phyloP scores from a whole-genome alignment of 2,329 filamentous ascomycete species.

The Aspergillus tanneri region DNA sequence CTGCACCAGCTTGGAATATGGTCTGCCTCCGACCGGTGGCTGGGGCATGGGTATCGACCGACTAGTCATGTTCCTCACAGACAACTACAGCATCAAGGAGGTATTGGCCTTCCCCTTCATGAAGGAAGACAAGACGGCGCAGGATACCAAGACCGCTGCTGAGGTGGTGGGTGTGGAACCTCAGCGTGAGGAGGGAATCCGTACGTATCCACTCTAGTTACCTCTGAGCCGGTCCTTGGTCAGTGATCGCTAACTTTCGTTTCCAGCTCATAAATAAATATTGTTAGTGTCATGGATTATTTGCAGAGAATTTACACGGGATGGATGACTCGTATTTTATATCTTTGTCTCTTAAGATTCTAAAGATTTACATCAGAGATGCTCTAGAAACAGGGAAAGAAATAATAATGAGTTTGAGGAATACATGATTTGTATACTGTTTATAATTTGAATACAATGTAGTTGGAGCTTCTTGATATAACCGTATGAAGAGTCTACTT shows the following conservation, averaged over 20 bases:
- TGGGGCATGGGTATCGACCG: conserved; percentile 97
- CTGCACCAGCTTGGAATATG: conserved; percentile 84
- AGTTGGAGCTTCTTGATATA: too few species aligned
- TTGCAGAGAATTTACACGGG: background rate
- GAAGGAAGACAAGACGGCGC: conserved; percentile 72
- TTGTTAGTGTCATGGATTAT: background rate
- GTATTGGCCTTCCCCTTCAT: conserved; percentile 97
- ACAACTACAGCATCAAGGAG: conserved; percentile 95
- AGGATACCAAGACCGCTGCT: conserved; percentile 53
- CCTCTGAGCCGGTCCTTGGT: conserved; percentile 7
- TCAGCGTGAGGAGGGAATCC: conserved; percentile 60
- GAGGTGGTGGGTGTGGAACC: conserved; percentile 63
- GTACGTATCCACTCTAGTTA: conserved; percentile 32
- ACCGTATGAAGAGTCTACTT: too few species aligned
- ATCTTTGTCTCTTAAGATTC: conserved; percentile 23
- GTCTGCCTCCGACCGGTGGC: conserved; percentile 88
- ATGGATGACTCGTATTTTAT: conserved; percentile 14
- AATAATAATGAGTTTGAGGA: background rate
- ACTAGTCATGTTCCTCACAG: conserved; percentile 90
- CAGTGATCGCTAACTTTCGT: conserved; percentile 22
- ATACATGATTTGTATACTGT: background rate
- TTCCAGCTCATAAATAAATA: conserved; percentile 36
- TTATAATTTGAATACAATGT: background rate
- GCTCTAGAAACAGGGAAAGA: background rate
- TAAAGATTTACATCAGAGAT: conserved; percentile 21